Base-by-base conservation (phyloP, 2,329 filamentous ascomycete species). In the Talaromyces sp. region DNA sequence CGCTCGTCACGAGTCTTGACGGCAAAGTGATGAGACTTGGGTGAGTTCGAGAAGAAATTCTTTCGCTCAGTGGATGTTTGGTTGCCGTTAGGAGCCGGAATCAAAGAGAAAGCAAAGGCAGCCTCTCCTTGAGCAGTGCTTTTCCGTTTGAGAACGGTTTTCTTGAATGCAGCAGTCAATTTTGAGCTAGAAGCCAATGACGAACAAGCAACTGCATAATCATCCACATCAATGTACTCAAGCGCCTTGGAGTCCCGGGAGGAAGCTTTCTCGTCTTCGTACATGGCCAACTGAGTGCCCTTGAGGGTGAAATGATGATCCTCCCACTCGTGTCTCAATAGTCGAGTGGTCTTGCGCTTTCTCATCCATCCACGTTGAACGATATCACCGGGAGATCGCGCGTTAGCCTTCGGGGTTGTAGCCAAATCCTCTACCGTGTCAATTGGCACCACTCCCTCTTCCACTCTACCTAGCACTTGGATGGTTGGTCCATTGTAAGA, bases 1-100 rank as follows among this genome's bases (percentile, higher is more conserved):
- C 93, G 85, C 72, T 97, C 90, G 70, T 97, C 91, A 14, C 92
- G 85, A 68, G 82, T 86, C 77, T 88, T 89, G 67, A 97, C 93
- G 0, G 93, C 91, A 72, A 97, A 97, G 73, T 97, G 91, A 70
- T 97, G 93, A 51, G 90, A 89, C 82, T 96, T 97, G 68, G 85
- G 86, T 11, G 83, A 86, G 59, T 84, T 68, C 10, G 64, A 54
- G 63, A 77, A 74, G 53, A 74, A 54, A 48, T 65, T 32, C 50
- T 69, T 72, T 17, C 65, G 67, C 72, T 76, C 69, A 79, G 65
- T 61, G 70, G 83, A 80, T 21, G 84, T 75, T 75, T 81, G 84
- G 58, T 65, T 78, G 60, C 69, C 75, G 65, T 72, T 81, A 64
- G 72, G 66, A 0, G 77, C 66, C 0, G 79, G 76, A 32, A 79